Base-by-base conservation (phyloP, 495 filamentous ascomycete genomes). In the Penicillium longicatenatum region DNA sequence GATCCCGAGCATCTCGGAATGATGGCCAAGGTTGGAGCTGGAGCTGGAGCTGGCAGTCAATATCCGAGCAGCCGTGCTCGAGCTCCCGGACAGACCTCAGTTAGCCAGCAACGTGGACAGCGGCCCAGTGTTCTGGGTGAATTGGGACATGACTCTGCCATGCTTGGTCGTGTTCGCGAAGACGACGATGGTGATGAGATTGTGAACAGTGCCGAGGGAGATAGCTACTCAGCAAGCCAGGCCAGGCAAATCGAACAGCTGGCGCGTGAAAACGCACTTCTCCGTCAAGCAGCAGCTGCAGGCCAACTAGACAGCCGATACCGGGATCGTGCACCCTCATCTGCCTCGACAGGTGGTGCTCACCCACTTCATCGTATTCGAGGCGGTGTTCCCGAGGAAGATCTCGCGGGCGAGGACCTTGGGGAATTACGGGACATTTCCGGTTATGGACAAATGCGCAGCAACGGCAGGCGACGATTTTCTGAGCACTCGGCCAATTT, bases 91-190 rank as follows among this genome's bases (percentile, higher is more conserved):
- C 82, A 90, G 33, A 76, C 84, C 48, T 82, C 88, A 17, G 86
- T 84, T 44, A 76, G 92, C 41, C 87, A 93, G 64, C 89, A 93
- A 62, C 84, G 92, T 45, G 87, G 90, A 2, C 95, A 92, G 12
- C 84, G 92, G 45, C 91, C 91, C 41, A 96, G 91, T 68, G 85
- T 96, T 73, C 77, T 94, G 20, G 90, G 89, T 54, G 90, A 93
- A 65, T 80, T 90, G 71, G 85, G 87, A 24, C 87, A 83, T 55
- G 89, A 91, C 60, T 80, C 85, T 26, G 80, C 76, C 8, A 85
- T 86, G 65, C 79, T 95, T 11, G 87, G 87, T 21, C 91, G 90
- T 50, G 82, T 95, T 43, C 86, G 87, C 41, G 91, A 95, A 69
- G 89, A 90, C 50, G 90, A 92, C 24, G 90, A 92, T 65, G 92